Conservation (phyloP, 2,329 filamentous ascomycete genomes). For the Aotearoamyces nothofagi region DNA sequence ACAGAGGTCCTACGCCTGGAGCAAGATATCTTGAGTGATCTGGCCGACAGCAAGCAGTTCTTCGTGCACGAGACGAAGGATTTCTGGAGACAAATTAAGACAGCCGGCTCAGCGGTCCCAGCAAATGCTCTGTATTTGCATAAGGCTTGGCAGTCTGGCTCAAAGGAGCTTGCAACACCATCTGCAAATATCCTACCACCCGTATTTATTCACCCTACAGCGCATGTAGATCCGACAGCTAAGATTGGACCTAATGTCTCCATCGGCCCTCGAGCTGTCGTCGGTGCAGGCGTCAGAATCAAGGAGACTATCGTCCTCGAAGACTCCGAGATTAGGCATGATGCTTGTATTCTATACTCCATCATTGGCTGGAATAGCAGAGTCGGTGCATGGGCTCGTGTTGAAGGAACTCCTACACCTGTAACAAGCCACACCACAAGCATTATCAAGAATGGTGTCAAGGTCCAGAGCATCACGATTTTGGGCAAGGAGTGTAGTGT, state of each 20-base stretch:
- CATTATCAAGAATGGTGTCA: slow-evolving; percentile 94
- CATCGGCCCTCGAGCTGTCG: slow-evolving; percentile 72
- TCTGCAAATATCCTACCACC: slow-evolving; percentile 81
- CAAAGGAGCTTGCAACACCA: slow-evolving; percentile 66
- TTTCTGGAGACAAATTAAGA: slow-evolving; percentile 99
- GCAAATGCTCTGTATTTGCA: slow-evolving; percentile 94
- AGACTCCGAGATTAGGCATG: slow-evolving; percentile 90
- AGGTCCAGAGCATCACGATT: slow-evolving; percentile 97
- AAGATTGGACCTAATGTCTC: slow-evolving; percentile 96
- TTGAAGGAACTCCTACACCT: slow-evolving; percentile 86
- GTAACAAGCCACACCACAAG: slow-evolving; percentile 81
- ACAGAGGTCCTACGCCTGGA: slow-evolving; percentile 86
- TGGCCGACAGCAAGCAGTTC: slow-evolving; percentile 95
- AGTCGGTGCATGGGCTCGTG: slow-evolving; percentile 93
- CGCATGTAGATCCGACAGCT: slow-evolving; percentile 80
- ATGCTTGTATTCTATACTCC: slow-evolving; percentile 86
- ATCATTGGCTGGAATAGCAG: slow-evolving; percentile 97
- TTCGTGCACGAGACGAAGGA: slow-evolving; percentile 98
- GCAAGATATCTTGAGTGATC: slow-evolving; percentile 89
- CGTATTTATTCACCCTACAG: slow-evolving; percentile 89
- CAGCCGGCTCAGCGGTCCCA: slow-evolving; percentile 88
- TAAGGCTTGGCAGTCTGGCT: slow-evolving; percentile 74
- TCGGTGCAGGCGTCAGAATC: slow-evolving; percentile 78
- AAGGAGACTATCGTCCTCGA: slow-evolving; percentile 96
- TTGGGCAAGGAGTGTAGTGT: slow-evolving; percentile 92